Base-by-base conservation (phyloP, 2,329 filamentous ascomycete species). In the Mycocentrospora acerina region DNA sequence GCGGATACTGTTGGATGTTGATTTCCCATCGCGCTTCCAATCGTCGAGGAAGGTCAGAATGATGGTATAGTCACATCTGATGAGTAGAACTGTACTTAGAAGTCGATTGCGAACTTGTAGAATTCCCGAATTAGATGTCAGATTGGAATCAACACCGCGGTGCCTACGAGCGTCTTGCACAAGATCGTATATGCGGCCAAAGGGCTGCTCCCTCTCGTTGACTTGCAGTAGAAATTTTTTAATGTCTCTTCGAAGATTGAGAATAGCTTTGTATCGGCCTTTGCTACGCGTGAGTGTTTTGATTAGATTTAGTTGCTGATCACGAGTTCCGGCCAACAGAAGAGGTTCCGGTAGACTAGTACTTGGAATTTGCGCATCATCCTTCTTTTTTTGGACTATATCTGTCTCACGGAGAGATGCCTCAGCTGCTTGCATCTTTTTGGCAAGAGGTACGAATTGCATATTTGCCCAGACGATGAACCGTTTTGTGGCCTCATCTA, bases 401-500 rank as follows among this genome's bases (percentile, higher is more conserved):
- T 5, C 5, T 6, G 5, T 9, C 19, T 22, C 19, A 9, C 19
- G 19, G 9, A 22, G 9, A 5, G 5, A 9, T 22, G 19, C 24
- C 18, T 60, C 50, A 14, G 64, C 11, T 7, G 32, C 29, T 4
- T 24, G 22, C 5, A 62, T 38, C 17, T 39, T 22, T 7, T 24
- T 15, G 35, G 59, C 55, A 4, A 68, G 34, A 6, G 42, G 29
- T 34, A 49, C 51, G 19, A 69, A 40, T 19, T 61, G 55, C 14
- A 44, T 44, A 24, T 60, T 46, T 1, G 59, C 55, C 32, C 40
- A 58, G 22, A 63, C 53, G 26, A 70, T 50, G 44, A 71, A 69
- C 4, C 59, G 44, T 35, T 67, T 69, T 1, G 64, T 60, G 46
- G 60, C 59, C 35, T 70, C 61, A 29, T 67, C 67, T 9, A 71